Conservation (phyloP, 371 early-diverging fungal genomes). For the Lichtheimia ramosa region DNA sequence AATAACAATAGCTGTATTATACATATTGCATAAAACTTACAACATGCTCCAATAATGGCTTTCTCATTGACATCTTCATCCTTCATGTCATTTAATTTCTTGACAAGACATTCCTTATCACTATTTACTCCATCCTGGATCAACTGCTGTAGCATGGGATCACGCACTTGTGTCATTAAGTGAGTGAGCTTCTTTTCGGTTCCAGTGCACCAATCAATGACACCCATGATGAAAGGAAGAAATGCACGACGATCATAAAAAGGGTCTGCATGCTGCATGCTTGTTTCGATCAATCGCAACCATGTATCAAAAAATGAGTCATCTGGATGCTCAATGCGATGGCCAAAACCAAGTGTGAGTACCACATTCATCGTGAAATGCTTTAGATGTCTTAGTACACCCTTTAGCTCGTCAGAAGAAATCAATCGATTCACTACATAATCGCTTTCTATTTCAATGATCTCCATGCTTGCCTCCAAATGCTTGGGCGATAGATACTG, state of each 20-base stretch:
- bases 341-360: conserved; percentile 3
- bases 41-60: conserved; percentile 8
- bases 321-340: neutral
- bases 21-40: neutral
- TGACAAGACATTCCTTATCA: neutral
- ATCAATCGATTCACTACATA: conserved; percentile 4
- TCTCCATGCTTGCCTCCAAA: neutral
- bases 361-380: conserved; percentile 5
- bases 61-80: conserved; percentile 2
- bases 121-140: conserved; percentile 1
- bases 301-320: conserved; percentile 11
- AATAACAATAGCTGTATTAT: neutral
- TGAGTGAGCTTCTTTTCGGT: neutral
- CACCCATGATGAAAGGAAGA: conserved; percentile 11
- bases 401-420: neutral
- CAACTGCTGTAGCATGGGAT: conserved; percentile 7
- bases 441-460: conserved; percentile 3
- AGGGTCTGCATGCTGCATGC: conserved; percentile 6
- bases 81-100: neutral
- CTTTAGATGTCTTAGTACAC: neutral
- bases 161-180: neutral
- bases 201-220: neutral
- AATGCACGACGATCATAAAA: conserved; percentile 11
- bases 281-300: conserved; percentile 4
- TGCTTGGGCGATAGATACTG: conserved; percentile 8